These are phyloP conservation scores for Fusarium sp. DNA, from an alignment of 2,329 filamentous ascomycete genomes.

Conservation along the genomic window DNA sequence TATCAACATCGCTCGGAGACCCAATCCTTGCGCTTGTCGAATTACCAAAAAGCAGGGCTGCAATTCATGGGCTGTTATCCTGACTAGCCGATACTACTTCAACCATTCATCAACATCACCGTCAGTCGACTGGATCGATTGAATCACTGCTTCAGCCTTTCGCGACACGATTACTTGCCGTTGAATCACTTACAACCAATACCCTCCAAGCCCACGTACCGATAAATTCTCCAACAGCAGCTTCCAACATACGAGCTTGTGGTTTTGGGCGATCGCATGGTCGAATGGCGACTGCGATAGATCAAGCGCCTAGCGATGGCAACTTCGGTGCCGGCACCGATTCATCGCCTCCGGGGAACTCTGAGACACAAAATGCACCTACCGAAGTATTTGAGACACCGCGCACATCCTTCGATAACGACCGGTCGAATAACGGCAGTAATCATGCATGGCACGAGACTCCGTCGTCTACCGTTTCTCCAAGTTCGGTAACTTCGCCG, in stretches of 20 bases:
- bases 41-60: slow-evolving; percentile 32
- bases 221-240: slow-evolving; percentile 2
- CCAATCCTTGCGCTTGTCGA: slow-evolving; percentile 19
- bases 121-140: slow-evolving; percentile 18
- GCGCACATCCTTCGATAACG: slow-evolving; percentile 46
- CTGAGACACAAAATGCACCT: slow-evolving; percentile 39
- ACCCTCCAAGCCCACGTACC: slow-evolving; percentile 8
- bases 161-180: neutral
- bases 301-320: slow-evolving; percentile 45
- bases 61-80: slow-evolving; percentile 27
- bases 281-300: slow-evolving; percentile 55
- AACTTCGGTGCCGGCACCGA: slow-evolving; percentile 33
- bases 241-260: slow-evolving; percentile 1
- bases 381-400: slow-evolving; percentile 49
- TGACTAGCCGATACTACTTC: slow-evolving; percentile 27
- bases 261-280: slow-evolving; percentile 45
- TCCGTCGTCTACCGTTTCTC: slow-evolving; percentile 47
- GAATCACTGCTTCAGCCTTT: slow-evolving; percentile 3
- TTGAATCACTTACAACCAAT: slow-evolving; percentile 1
- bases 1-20: neutral
- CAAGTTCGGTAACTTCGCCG: slow-evolving; percentile 56
- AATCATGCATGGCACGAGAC: slow-evolving; percentile 37
- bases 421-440: slow-evolving; percentile 24
- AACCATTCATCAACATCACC: slow-evolving; percentile 23
- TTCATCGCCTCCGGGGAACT: slow-evolving; percentile 30